phyloP scores from a whole-genome alignment of 2,329 filamentous ascomycete species.

The Sclerotinia glacialis region DNA sequence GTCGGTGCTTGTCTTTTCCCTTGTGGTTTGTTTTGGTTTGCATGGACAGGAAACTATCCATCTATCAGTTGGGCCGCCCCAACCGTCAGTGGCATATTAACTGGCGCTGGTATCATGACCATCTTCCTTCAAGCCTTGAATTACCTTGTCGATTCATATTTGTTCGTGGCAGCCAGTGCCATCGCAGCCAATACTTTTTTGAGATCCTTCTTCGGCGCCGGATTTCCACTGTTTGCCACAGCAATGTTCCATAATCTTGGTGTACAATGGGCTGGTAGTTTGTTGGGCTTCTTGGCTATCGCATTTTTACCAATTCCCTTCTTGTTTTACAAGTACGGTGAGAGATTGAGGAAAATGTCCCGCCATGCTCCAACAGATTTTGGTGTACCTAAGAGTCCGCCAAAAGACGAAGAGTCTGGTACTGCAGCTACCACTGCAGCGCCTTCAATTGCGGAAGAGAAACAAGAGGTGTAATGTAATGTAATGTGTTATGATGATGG shows the following conservation, averaged over 20 bases:
- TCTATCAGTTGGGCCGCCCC: constrained; percentile 41
- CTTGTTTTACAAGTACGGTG: constrained; percentile 52
- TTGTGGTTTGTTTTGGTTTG: constrained; percentile 43
- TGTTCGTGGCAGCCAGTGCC: constrained; percentile 29
- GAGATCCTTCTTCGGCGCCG: constrained; percentile 27
- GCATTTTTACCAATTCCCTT: constrained; percentile 46
- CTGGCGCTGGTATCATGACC: constrained; percentile 58
- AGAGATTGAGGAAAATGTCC: constrained; percentile 47
- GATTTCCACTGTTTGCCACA: constrained; percentile 39
- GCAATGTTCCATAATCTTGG: constrained; percentile 42
- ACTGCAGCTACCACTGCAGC: constrained; percentile 9
- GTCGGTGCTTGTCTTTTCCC: constrained; percentile 42
- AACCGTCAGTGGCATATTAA: constrained; percentile 46
- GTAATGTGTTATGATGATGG: constrained; percentile 2
- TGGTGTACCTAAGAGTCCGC: background rate
- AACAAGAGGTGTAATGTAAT: constrained; percentile 14
- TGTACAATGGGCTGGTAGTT: constrained; percentile 42
- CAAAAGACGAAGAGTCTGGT: constrained; percentile 13
- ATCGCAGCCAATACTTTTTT: constrained; percentile 32
- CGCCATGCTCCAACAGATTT: constrained; percentile 26
- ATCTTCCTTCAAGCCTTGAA: constrained; percentile 48
- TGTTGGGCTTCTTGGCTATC: constrained; percentile 44
- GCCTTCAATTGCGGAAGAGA: constrained; percentile 2
- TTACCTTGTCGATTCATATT: constrained; percentile 29
- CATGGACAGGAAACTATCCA: constrained; percentile 41